Percentiles rank a stretch among this genome's conserved stretches.
phyloP scores from a whole-genome alignment of 306 rosid species.

The Castanopsis chinensis region DNA sequence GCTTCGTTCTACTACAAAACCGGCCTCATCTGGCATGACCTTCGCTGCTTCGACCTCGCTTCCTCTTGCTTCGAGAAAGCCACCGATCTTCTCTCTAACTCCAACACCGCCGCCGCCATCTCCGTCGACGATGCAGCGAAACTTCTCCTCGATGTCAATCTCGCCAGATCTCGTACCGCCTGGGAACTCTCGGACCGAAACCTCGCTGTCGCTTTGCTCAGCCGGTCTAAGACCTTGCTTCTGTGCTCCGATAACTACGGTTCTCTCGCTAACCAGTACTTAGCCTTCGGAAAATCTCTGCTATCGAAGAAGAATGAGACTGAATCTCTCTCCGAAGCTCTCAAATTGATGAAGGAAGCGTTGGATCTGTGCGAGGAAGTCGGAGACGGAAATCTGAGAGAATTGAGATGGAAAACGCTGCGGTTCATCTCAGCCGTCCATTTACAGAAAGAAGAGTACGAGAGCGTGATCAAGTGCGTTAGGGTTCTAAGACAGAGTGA shows the following conservation, averaged over 20 bases:
- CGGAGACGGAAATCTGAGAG: constrained; percentile 59
- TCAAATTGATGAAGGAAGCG: constrained; percentile 86
- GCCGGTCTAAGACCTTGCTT: constrained; percentile 65
- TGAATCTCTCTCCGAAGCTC: constrained; percentile 35
- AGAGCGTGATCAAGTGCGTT: constrained; percentile 83
- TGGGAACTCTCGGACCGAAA: constrained; percentile 75
- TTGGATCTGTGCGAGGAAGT: constrained; percentile 73
- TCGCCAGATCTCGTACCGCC: constrained; percentile 81
- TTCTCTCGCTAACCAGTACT: constrained; percentile 61
- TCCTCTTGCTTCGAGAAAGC: constrained; percentile 82
- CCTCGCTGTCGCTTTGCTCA: constrained; percentile 63
- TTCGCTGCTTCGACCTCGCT: constrained; percentile 73
- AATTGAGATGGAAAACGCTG: constrained; percentile 59
- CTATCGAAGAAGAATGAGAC: constrained; percentile 47
- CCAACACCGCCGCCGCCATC: constrained; percentile 18
- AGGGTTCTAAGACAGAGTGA: constrained; percentile 77
- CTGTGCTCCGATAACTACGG: constrained; percentile 57
- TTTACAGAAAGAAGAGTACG: constrained; percentile 77
- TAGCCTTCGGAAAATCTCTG: constrained; percentile 56
- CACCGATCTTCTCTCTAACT: constrained; percentile 60
- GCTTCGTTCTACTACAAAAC: constrained; percentile 79
- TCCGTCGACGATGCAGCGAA: constrained; percentile 51
- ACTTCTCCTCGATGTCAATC: constrained; percentile 59
- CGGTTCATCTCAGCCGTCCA: constrained; percentile 84
- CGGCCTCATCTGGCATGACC: constrained; percentile 71